A percentile compares a stretch with the other conserved stretches of the same genome.
Evolutionary conservation across 2,329 filamentous ascomycete species (phyloP).

Genomic region (Fonsecaea pedrosoi): DNA sequence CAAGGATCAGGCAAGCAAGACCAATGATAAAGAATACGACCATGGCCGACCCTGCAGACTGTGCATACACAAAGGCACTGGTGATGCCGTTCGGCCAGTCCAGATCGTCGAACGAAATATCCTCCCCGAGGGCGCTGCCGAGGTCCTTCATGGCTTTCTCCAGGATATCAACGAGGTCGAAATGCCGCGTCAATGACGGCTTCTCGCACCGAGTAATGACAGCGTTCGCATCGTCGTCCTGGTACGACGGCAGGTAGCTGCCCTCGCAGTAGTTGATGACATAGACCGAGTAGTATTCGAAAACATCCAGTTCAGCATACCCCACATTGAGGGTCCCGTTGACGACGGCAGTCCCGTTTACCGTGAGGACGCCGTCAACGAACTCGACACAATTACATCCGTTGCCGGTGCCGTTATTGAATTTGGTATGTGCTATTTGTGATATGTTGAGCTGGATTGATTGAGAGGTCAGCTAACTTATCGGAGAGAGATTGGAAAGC

Average conservation of each 20-base stretch:
- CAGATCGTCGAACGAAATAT: slow-evolving; percentile 10
- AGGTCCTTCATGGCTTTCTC: slow-evolving; percentile 7
- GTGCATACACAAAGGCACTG: slow-evolving; percentile 14
- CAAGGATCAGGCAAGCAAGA: slow-evolving; percentile 7
- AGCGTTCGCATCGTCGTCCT: not conserved
- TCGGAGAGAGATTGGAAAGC: too few relatives aligned
- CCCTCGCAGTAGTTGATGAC: slow-evolving; percentile 19
- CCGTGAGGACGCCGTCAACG: slow-evolving; percentile 13
- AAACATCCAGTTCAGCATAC: not conserved
- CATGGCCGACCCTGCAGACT: slow-evolving; percentile 9
- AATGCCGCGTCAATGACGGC: slow-evolving; percentile 3
- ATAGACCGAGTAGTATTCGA: slow-evolving; percentile 13
- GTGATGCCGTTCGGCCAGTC: slow-evolving; percentile 19
- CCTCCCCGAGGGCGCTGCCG: not conserved
- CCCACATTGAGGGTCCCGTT: slow-evolving; percentile 1
- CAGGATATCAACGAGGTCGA: slow-evolving; percentile 15
- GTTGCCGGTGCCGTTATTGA: slow-evolving; percentile 18
- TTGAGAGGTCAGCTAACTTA: not conserved
- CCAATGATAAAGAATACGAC: slow-evolving; percentile 21
- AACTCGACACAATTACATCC: slow-evolving; percentile 23
- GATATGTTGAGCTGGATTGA: slow-evolving; percentile 13
- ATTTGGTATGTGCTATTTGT: slow-evolving; percentile 17
- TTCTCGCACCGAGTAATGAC: slow-evolving; percentile 14
- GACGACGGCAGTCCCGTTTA: slow-evolving; percentile 8
- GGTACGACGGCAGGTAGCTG: slow-evolving; percentile 8